Conservation (phyloP, 768 basidiomycete genomes). For the Hericium coralloides region DNA sequence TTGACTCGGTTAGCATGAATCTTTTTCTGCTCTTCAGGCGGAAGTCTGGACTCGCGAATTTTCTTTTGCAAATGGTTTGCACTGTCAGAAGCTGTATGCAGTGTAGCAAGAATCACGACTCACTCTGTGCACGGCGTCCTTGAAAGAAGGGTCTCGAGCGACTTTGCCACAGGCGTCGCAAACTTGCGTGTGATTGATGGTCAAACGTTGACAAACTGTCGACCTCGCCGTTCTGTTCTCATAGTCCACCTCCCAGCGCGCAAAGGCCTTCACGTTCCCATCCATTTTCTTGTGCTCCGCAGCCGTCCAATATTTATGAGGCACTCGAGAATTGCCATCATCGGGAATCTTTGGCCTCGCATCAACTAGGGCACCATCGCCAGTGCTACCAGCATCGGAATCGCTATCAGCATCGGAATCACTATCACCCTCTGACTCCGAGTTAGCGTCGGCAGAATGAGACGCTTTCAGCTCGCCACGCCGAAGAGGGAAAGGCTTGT, state of each 20-base stretch:
- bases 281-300: neutral
- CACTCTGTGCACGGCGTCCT: neutral
- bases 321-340: neutral
- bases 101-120: neutral
- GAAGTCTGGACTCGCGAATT: neutral
- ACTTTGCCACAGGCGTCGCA: neutral
- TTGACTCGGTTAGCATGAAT: constrained; percentile 1
- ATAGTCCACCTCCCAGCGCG: neutral
- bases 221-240: neutral
- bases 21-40: constrained; percentile 1
- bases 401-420: no score
- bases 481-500: neutral
- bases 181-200: neutral
- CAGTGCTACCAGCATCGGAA: no score
- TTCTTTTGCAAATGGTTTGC: neutral
- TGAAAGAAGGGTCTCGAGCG: neutral
- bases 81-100: neutral
- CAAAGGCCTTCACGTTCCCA: neutral
- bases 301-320: neutral
- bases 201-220: neutral
- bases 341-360: neutral
- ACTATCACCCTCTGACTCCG: no score
- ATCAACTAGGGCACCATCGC: neutral
- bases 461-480: neutral
- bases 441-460: no score